Evolutionary conservation across 352 stramenopile genomes (phyloP), one percentile per base, ranked within the genome.

Genomic region (Phytophthora tubulina): DNA sequence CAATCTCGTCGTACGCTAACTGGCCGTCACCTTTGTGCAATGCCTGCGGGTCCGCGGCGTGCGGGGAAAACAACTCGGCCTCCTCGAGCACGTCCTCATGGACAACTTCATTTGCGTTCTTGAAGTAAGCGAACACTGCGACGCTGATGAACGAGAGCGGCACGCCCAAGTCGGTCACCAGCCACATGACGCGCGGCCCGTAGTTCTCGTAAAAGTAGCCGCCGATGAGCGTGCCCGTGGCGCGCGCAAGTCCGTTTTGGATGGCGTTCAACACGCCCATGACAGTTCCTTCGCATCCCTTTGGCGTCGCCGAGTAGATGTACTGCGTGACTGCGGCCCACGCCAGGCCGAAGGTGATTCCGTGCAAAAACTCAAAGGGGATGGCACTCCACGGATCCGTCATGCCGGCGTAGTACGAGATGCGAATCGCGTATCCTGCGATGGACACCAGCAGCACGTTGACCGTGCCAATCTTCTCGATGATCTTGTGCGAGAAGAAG

Each of bases 191-290:
- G 17, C 68, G 72, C 0, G 83, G 72, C 21, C 79, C 85, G 61
- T 86, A 90, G 66, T 84, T 73, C 42, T 94, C 63, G 77, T 92
- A 94, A 30, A 92, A 86, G 73, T 86, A 92, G 33, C 86, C 86
- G 6, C 86, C 86, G 3, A 92, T 60, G 11, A 93, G 67, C 45
- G 85, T 93, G 10, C 83, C 86, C 1, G 73, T 73, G n/a, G 76
- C 83, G 30, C 85, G 80, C 0, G 78, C 86, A 3, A 91, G 51
- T 0, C 86, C 86, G 41, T 90, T 92, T 60, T 93, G 85, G 46
- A 92, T 73, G 9, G 81, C 83, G 45, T 90, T 92, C 32, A 94
- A 67, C 44, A 93, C 56, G 6, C 86, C 86, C 75, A 94, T 91
- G 63, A 91, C 75, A 2, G 83, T 92, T 49, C 85, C 84, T 67